Percentiles rank a stretch among this genome's conserved stretches.
Conservation (phyloP, 1,284 basidiomycete species). For the Puccinia hordei region DNA sequence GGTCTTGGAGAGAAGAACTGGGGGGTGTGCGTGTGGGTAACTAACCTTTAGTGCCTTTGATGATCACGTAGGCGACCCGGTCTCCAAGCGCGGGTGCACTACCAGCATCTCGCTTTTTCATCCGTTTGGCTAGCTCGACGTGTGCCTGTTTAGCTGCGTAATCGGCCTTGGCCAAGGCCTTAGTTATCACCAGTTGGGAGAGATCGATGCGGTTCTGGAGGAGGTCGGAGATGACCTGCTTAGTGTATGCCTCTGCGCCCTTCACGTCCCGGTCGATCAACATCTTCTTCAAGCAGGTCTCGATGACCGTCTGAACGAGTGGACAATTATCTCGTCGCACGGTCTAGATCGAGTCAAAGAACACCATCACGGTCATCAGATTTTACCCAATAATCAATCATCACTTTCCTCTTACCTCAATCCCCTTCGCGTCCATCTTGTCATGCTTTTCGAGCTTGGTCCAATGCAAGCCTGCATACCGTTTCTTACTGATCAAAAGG, state of each 20-base stretch:
- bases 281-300: slow-evolving; percentile 95
- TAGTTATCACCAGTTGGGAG: slow-evolving; percentile 96
- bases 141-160: slow-evolving; percentile 91
- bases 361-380: background rate
- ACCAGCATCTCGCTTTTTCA: slow-evolving; percentile 91
- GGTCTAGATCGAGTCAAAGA: slow-evolving; percentile 66
- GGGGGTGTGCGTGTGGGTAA: background rate
- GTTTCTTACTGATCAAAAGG: slow-evolving; percentile 92
- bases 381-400: slow-evolving; percentile 28
- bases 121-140: slow-evolving; percentile 86
- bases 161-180: slow-evolving; percentile 85
- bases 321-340: slow-evolving; percentile 94
- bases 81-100: slow-evolving; percentile 83
- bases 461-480: slow-evolving; percentile 74
- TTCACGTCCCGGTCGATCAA: slow-evolving; percentile 88
- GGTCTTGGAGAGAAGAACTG: no score
- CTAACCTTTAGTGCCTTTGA: slow-evolving; percentile 86
- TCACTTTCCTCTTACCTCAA: slow-evolving; percentile 69
- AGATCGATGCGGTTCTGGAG: slow-evolving; percentile 94
- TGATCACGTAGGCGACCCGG: slow-evolving; percentile 94
- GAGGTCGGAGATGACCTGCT: slow-evolving; percentile 86
- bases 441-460: slow-evolving; percentile 88
- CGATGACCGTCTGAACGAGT: slow-evolving; percentile 90
- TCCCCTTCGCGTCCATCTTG: slow-evolving; percentile 98
- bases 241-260: slow-evolving; percentile 89